Conservation (phyloP, 2,329 filamentous ascomycete species). For the Microcyclospora pomicola region DNA sequence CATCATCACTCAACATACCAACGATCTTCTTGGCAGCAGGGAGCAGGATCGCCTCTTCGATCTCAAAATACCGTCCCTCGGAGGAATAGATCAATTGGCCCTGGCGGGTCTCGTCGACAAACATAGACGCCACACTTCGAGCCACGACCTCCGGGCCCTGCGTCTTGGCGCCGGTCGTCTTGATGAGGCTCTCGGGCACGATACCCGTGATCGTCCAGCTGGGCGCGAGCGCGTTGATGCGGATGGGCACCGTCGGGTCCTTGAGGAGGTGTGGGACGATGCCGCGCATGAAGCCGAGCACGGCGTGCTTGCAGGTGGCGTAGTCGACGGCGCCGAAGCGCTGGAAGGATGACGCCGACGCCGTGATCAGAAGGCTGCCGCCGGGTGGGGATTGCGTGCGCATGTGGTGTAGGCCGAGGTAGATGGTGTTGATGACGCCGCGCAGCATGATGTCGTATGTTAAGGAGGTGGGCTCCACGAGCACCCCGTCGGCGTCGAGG, state of each 20-base stretch:
- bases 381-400: conserved; percentile 18
- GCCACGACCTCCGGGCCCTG: conserved; percentile 38
- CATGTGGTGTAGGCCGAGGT: conserved; percentile 32
- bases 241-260: conserved; percentile 29
- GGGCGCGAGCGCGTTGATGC: conserved; percentile 43
- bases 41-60: conserved; percentile 32
- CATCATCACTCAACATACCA: not conserved
- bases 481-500: conserved; percentile 24
- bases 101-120: conserved; percentile 35
- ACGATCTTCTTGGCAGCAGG: conserved; percentile 8
- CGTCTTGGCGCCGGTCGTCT: conserved; percentile 26
- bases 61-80: conserved; percentile 37
- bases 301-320: conserved; percentile 41
- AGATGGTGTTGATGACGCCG: conserved; percentile 27
- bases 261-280: conserved; percentile 20
- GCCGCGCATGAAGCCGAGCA: conserved; percentile 40
- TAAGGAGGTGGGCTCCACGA: conserved; percentile 21
- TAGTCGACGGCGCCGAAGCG: conserved; percentile 41
- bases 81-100: conserved; percentile 41
- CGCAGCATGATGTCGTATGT: conserved; percentile 31
- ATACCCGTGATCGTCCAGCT: conserved; percentile 40
- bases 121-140: conserved; percentile 34
- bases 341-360: conserved; percentile 38
- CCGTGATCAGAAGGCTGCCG: conserved; percentile 41
- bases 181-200: conserved; percentile 31